Conservation (phyloP, 2,329 filamentous ascomycete species). For the Beauveria sp. region DNA sequence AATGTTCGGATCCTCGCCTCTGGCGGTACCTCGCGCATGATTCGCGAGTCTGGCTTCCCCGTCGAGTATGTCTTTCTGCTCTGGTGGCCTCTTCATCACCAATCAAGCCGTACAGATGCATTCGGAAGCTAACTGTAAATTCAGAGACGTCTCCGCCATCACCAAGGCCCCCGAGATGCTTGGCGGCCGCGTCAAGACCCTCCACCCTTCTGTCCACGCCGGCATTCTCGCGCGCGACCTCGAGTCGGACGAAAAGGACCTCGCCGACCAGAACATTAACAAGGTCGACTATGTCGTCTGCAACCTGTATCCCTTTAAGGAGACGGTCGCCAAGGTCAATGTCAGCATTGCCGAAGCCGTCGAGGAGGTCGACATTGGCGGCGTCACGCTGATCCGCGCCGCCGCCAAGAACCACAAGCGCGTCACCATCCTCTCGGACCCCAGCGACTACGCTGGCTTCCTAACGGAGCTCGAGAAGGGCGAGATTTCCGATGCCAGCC, state of each 20-base stretch:
- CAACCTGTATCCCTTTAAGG: slow-evolving; percentile 99
- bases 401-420: slow-evolving; percentile 96
- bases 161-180: slow-evolving; percentile 97
- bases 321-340: slow-evolving; percentile 93
- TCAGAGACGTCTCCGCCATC: slow-evolving; percentile 91
- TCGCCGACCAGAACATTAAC: slow-evolving; percentile 88
- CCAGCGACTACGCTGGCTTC: slow-evolving; percentile 88
- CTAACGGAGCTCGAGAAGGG: slow-evolving; percentile 82
- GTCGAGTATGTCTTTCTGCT: slow-evolving; percentile 63
- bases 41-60: slow-evolving; percentile 88
- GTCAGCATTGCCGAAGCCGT: slow-evolving; percentile 95
- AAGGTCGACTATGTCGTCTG: slow-evolving; percentile 96
- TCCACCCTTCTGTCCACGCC: slow-evolving; percentile 86
- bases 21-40: slow-evolving; percentile 92
- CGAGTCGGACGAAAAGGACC: slow-evolving; percentile 92
- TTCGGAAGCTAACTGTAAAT: slow-evolving; percentile 9
- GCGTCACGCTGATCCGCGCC: slow-evolving; percentile 90
- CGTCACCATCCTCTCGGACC: slow-evolving; percentile 93
- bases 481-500: slow-evolving; percentile 76
- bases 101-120: not conserved
- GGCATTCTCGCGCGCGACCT: slow-evolving; percentile 92
- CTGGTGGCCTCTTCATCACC: not conserved
- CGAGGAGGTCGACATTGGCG: slow-evolving; percentile 97
- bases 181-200: slow-evolving; percentile 76
- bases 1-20: slow-evolving; percentile 91